Conservation (phyloP, 1,284 basidiomycete genomes). For the Leucoagaricus sp. region DNA sequence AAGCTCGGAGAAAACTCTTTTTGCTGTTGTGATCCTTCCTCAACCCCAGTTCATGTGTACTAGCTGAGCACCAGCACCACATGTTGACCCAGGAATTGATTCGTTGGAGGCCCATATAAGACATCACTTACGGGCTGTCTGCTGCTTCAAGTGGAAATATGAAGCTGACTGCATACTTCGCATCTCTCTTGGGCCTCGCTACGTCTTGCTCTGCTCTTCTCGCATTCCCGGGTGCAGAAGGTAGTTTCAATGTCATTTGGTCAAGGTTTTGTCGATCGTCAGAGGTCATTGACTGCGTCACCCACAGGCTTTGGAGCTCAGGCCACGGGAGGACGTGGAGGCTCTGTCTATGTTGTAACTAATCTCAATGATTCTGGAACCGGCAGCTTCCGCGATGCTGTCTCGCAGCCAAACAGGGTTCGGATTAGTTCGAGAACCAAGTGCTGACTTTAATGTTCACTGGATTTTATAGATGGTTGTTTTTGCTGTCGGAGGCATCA, state of each 20-base stretch:
- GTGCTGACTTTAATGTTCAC: background rate
- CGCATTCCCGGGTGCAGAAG: conserved; percentile 35
- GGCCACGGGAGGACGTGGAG: conserved; percentile 34
- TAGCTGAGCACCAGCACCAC: background rate
- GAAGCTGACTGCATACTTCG: conserved; percentile 2
- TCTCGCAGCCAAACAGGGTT: conserved; percentile 33
- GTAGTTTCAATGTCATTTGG: conserved; percentile 21
- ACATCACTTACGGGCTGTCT: too few relatives aligned
- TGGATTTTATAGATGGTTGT: conserved; percentile 29
- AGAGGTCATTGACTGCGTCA: background rate
- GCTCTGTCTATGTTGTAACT: conserved; percentile 35
- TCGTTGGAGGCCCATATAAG: background rate
- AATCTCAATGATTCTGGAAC: conserved; percentile 35
- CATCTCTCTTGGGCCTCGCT: background rate
- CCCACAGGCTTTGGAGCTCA: conserved; percentile 34
- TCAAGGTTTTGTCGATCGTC: background rate
- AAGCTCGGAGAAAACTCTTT: conserved; percentile 3
- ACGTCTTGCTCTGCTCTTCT: conserved; percentile 20
- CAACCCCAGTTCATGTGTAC: background rate
- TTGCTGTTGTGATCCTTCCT: background rate
- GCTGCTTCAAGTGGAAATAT: too few relatives aligned
- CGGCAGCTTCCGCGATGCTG: conserved; percentile 38
- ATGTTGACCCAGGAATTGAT: background rate
- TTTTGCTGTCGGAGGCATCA: conserved; percentile 37
- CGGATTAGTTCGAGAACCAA: background rate